A percentile compares a stretch with the other conserved stretches of the same genome.
Conservation (phyloP, 192 early-diverging fungal genomes). For the Umbelopsis ramanniana region DNA sequence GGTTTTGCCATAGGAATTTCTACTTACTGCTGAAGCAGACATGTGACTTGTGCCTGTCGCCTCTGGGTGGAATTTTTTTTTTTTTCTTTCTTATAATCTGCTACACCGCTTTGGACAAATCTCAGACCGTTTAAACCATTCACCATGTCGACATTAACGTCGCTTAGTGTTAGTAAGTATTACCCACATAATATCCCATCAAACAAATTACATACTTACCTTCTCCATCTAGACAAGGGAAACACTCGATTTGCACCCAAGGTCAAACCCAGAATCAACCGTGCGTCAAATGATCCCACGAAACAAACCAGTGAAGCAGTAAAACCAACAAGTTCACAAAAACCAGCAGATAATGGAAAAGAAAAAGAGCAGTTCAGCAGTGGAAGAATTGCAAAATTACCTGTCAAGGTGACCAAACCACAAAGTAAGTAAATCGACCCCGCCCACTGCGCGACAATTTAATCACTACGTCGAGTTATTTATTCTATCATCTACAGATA, state of each 20-base stretch:
- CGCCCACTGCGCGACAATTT: not conserved
- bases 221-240: constrained; percentile 12
- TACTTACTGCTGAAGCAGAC: too few relatives aligned
- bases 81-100: too few relatives aligned
- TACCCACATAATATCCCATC: not conserved
- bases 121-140: not conserved
- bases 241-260: constrained; percentile 23
- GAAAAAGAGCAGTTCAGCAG: not conserved
- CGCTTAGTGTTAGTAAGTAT: constrained; percentile 27
- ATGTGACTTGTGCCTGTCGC: too few relatives aligned
- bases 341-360: not conserved
- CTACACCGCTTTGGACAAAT: too few relatives aligned
- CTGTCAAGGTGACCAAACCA: not conserved
- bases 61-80: too few relatives aligned
- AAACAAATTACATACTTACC: not conserved
- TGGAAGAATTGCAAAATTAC: constrained; percentile 1
- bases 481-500: not conserved
- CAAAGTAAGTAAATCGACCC: not conserved
- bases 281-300: not conserved
- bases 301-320: not conserved
- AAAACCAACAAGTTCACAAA: not conserved
- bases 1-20: too few relatives aligned
- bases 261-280: constrained; percentile 23
- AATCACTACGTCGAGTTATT: not conserved
- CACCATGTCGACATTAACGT: constrained; percentile 23